Percentiles rank a stretch among this genome's conserved stretches.
phyloP scores from a whole-genome alignment of 768 basidiomycete species.

The Pulveroboletus sp. region DNA sequence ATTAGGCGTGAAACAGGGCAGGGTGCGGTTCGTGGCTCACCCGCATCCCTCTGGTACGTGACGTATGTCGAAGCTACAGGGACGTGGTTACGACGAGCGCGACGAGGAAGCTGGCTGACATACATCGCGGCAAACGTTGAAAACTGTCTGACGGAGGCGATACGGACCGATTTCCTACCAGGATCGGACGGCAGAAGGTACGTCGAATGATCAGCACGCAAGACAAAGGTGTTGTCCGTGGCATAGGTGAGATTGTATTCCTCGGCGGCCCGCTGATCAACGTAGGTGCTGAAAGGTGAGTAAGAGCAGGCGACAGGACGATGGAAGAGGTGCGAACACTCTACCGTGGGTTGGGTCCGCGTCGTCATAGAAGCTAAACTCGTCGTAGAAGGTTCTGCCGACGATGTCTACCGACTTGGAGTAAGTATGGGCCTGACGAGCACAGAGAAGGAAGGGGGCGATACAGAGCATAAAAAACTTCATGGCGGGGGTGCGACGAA shows the following conservation, averaged over 20 bases:
- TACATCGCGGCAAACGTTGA: constrained; percentile 18
- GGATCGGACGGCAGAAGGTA: constrained; percentile 17
- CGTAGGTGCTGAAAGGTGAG: constrained; percentile 18
- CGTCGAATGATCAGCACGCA: constrained; percentile 28
- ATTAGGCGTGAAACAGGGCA: background rate
- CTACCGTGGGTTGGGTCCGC: constrained; percentile 63
- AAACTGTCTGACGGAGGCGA: constrained; percentile 22
- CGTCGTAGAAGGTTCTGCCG: constrained; percentile 45
- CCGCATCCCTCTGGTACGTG: constrained; percentile 33
- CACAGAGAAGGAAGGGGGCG: background rate
- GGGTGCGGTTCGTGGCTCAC: constrained; percentile 5
- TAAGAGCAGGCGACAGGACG: background rate
- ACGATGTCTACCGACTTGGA: constrained; percentile 36
- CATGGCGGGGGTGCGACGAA: constrained; percentile 10
- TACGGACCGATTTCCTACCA: constrained; percentile 30
- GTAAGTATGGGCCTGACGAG: constrained; percentile 2
- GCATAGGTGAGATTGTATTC: constrained; percentile 30
- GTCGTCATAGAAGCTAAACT: constrained; percentile 46
- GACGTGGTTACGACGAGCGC: background rate
- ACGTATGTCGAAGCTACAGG: constrained; percentile 25
- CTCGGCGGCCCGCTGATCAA: constrained; percentile 22
- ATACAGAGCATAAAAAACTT: background rate
- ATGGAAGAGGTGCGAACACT: constrained; percentile 41
- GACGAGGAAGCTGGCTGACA: background rate
- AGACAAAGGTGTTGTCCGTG: constrained; percentile 22